Base-by-base conservation (phyloP, 192 early-diverging fungal species). In the Coemansia sp. region DNA sequence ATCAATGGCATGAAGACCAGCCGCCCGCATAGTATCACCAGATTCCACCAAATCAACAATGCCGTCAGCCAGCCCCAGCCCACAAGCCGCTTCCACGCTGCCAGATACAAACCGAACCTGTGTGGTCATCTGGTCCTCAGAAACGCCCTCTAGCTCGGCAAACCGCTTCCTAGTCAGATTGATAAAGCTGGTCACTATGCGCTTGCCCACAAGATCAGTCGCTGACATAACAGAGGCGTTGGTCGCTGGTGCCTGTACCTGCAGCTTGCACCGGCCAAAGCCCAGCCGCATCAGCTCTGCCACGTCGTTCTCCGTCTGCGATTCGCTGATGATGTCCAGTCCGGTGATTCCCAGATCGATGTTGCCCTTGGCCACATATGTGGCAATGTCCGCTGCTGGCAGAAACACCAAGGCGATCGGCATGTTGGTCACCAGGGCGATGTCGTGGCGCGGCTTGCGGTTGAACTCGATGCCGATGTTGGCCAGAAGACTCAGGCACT, bases 1-100 rank as follows among this genome's bases (percentile, higher is more conserved):
- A 45, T 86, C 86, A 48, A 99, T 95, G 55, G 90, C 87, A 72
- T 93, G 90, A 20, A 99, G 86, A n/a, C 95, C 95, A 17, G 97
- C 97, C 20, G 94, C 97, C 50, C 94, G 88, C 97, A 99, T 99
- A n/a, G 97, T 99, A 61, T 99, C 96, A 63, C 97, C 97, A 20
- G 93, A 94, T 83, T 98, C 96, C 50, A 91, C 86, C 32, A 87
- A 64, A 75, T 85, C 85, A 18, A 89, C 92, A 63, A 99, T 98
- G 5, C 89, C 97, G 76, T 99, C 97, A 20, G 97, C 96, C 18
- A 99, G 85, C 17, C 97, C 97, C 50, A 99, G 75, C 1, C 93
- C 94, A 67, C 97, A 99, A 1, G 96, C 93, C 14, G 95, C 94
- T 72, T 99, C 96, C 8, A 99, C 97, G 34, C 90, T 92, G 31